Conservation (phyloP, 148 eudicot genomes). For the Chenopodium suecicum region DNA sequence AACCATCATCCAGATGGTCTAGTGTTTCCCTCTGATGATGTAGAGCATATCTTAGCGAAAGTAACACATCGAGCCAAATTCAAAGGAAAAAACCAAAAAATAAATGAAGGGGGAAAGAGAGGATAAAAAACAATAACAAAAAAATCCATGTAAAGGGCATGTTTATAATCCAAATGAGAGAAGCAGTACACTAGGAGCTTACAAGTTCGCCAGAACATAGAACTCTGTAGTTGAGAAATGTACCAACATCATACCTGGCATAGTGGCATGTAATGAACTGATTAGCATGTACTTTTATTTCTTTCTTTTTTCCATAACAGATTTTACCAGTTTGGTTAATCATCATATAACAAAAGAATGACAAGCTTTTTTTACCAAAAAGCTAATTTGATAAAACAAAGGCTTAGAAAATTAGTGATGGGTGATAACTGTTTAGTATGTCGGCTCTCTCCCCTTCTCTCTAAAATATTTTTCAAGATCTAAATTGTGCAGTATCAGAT, state of each 20-base stretch:
- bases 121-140: background rate
- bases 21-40: background rate
- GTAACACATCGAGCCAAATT: background rate
- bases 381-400: background rate
- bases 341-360: constrained; percentile 1
- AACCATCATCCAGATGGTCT: background rate
- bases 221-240: constrained; percentile 69
- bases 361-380: background rate
- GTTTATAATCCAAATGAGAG: constrained; percentile 5
- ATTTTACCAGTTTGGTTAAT: background rate
- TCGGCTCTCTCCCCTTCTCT: background rate
- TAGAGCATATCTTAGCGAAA: background rate
- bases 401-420: background rate
- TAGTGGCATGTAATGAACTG: constrained; percentile 40
- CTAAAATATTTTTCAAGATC: background rate
- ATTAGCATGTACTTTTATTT: background rate
- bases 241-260: constrained; percentile 84
- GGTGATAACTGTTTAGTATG: background rate
- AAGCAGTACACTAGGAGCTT: constrained; percentile 33
- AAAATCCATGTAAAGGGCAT: background rate
- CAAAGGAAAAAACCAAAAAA: background rate
- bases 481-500: background rate
- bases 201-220: constrained; percentile 71
- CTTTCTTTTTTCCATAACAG: background rate
- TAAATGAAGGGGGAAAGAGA: background rate